These are phyloP conservation scores for Lippia alba DNA, from an alignment of 305 asterid genomes.

Conservation along the genomic window DNA sequence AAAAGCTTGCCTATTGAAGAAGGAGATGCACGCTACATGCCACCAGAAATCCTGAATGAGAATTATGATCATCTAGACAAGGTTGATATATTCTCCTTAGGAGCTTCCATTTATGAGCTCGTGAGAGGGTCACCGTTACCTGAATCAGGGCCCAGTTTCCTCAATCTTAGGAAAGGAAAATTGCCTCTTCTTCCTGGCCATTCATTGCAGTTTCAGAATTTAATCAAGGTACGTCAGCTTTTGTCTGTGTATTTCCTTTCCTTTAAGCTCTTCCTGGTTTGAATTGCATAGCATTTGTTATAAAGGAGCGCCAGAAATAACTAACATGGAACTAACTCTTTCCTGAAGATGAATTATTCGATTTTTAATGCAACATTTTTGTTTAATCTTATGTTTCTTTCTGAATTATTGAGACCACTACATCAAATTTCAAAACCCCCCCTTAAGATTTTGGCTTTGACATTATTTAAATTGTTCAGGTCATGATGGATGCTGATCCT, in stretches of 20 bases:
- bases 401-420: background rate
- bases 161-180: constrained; percentile 79
- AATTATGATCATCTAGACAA: constrained; percentile 80
- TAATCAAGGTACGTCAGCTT: constrained; percentile 66
- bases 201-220: constrained; percentile 84
- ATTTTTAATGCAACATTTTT: background rate
- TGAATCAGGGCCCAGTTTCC: constrained; percentile 71
- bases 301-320: background rate
- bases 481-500: constrained; percentile 91
- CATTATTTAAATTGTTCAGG: constrained; percentile 44
- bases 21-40: constrained; percentile 98
- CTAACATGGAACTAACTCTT: too few species aligned
- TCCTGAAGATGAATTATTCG: background rate
- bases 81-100: constrained; percentile 91
- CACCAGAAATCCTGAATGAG: constrained; percentile 92
- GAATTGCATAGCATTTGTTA: background rate
- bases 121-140: constrained; percentile 80
- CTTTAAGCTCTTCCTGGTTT: background rate
- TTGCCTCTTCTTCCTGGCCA: constrained; percentile 91
- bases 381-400: background rate
- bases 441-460: constrained; percentile 6
- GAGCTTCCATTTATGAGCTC: constrained; percentile 83
- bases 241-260: background rate
- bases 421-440: background rate
- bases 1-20: constrained; percentile 88